Conservation (phyloP, 495 filamentous ascomycete species). For the Geopyxis carbonaria region DNA sequence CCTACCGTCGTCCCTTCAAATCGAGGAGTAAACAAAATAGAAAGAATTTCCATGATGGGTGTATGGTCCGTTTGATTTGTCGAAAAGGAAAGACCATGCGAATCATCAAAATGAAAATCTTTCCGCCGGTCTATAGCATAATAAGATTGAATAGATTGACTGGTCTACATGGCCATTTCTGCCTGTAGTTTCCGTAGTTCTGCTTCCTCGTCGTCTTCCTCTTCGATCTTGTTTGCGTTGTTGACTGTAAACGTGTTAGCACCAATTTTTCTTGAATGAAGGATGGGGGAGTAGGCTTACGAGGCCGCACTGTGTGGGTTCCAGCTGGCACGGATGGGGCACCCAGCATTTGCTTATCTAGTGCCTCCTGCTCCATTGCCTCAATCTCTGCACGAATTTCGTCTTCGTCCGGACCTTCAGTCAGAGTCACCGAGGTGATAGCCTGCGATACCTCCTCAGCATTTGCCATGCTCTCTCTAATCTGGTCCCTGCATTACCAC, state of each 20-base stretch:
- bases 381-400: constrained; percentile 70
- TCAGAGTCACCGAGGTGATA: constrained; percentile 54
- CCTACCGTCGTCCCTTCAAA: too few relatives aligned
- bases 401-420: constrained; percentile 62
- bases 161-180: constrained; percentile 96
- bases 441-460: constrained; percentile 80
- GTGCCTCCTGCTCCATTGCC: constrained; percentile 61
- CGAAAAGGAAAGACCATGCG: too few relatives aligned
- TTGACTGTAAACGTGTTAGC: constrained; percentile 3
- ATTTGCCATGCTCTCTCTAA: constrained; percentile 79
- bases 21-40: too few relatives aligned
- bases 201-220: constrained; percentile 78
- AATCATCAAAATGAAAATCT: too few relatives aligned
- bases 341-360: constrained; percentile 86
- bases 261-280: constrained; percentile 11
- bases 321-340: constrained; percentile 53
- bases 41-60: too few relatives aligned
- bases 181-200: constrained; percentile 86
- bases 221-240: constrained; percentile 10
- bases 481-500: constrained; percentile 51
- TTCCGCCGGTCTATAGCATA: too few relatives aligned
- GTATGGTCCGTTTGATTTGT: too few relatives aligned
- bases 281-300: constrained; percentile 38
- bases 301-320: constrained; percentile 40
- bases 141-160: too few relatives aligned